A percentile compares a stretch with the other conserved stretches of the same genome.
These are phyloP conservation scores for Adenanthera pavonina DNA, from an alignment of 306 rosid species.

Conservation along the genomic window DNA sequence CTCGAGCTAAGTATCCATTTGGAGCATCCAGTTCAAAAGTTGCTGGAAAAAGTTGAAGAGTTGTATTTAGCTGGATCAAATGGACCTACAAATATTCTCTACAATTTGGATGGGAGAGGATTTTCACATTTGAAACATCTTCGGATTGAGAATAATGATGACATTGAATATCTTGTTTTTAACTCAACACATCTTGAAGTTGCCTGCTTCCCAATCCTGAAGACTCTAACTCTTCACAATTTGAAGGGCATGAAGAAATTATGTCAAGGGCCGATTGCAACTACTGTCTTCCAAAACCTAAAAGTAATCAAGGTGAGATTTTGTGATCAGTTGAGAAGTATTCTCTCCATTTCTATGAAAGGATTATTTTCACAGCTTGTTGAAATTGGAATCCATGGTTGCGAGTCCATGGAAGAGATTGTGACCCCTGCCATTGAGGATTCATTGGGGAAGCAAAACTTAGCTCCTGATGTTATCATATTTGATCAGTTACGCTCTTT, in stretches of 20 bases:
- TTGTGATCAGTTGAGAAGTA: no score
- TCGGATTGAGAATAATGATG: neutral
- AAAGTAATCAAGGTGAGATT: no score
- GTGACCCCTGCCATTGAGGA: no score
- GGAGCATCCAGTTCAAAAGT: constrained; percentile 10
- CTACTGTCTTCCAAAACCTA: neutral
- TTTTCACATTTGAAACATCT: neutral
- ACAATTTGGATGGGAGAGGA: neutral
- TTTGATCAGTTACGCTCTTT: neutral
- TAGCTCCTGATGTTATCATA: neutral
- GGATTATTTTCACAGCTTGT: no score
- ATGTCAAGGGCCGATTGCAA: neutral
- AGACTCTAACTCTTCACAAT: neutral
- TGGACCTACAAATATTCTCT: neutral
- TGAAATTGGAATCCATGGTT: no score
- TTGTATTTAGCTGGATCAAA: neutral
- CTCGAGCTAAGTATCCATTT: neutral
- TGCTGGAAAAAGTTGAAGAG: neutral
- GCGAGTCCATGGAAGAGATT: no score
- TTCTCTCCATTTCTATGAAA: no score
- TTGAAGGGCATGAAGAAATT: neutral
- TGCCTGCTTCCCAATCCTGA: neutral
- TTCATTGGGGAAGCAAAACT: no score
- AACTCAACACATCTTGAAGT: neutral
- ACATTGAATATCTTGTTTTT: neutral